These are phyloP conservation scores for Suhomyces canberraensis DNA, from an alignment of 805 yeast genomes.

Conservation along the genomic window DNA sequence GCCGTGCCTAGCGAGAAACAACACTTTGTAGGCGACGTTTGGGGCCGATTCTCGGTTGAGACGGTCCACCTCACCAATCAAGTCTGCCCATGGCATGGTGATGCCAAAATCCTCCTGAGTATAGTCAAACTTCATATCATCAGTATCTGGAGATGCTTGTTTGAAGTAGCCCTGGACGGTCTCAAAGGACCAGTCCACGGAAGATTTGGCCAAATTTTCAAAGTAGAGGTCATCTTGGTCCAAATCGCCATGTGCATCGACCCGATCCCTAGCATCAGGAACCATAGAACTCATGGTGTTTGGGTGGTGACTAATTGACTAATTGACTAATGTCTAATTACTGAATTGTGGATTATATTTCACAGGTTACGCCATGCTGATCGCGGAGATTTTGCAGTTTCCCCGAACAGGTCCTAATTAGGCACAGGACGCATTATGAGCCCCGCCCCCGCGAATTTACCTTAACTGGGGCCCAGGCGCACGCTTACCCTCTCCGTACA, in stretches of 20 bases:
- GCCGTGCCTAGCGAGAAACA: constrained; percentile 26
- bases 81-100: constrained; percentile 16
- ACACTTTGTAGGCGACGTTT: constrained; percentile 18
- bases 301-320: too few species aligned
- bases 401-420: too few species aligned
- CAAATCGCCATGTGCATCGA: constrained; percentile 30
- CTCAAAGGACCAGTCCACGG: constrained; percentile 18
- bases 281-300: constrained; percentile 24
- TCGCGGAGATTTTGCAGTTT: too few species aligned
- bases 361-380: too few species aligned
- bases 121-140: constrained; percentile 22
- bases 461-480: too few species aligned
- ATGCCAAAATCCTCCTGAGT: constrained; percentile 18
- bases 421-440: neutral
- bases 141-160: constrained; percentile 19
- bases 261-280: constrained; percentile 28
- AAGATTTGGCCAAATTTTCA: constrained; percentile 3
- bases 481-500: too few species aligned
- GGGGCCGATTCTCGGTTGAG: constrained; percentile 13
- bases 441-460: neutral
- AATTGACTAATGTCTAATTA: too few species aligned
- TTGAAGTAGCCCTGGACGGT: constrained; percentile 23
- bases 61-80: constrained; percentile 10
- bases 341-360: too few species aligned
- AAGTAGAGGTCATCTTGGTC: constrained; percentile 19